phyloP scores from a whole-genome alignment of 441 rosid genomes.

The Corymbia calophylla region DNA sequence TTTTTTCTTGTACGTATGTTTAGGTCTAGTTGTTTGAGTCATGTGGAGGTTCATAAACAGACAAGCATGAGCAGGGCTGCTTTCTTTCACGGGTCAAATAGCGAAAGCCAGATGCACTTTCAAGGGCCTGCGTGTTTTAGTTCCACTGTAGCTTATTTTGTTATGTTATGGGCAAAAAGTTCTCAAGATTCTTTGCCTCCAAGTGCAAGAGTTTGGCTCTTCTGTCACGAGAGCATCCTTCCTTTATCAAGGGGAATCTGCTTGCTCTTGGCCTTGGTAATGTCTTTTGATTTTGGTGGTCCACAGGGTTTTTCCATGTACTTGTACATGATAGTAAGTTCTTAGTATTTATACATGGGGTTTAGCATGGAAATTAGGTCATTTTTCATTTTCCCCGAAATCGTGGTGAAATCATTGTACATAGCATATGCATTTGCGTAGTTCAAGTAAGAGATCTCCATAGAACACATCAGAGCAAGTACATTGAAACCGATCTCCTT shows the following conservation, averaged over 20 bases:
- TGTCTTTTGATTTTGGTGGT: background rate
- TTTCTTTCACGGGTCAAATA: background rate
- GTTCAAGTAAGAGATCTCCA: background rate
- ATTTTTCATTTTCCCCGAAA: background rate
- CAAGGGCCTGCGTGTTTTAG: background rate
- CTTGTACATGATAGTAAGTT: background rate
- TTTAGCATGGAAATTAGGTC: background rate
- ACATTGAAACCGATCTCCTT: background rate
- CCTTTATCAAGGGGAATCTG: background rate
- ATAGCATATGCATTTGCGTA: background rate
- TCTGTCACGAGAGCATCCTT: constrained; percentile 36
- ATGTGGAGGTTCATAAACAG: background rate
- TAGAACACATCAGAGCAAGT: background rate
- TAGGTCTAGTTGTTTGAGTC: background rate
- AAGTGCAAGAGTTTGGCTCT: constrained; percentile 29
- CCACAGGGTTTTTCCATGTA: background rate
- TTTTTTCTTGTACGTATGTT: background rate
- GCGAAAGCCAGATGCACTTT: background rate
- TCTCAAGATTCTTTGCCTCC: constrained; percentile 20
- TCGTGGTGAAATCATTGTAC: background rate
- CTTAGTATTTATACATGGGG: background rate
- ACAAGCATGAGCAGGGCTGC: background rate
- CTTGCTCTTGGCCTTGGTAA: background rate
- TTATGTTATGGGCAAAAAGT: background rate
- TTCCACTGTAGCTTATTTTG: background rate